Evolutionary conservation across 371 early-diverging fungal genomes (phyloP).

Genomic region (Rhizopus sp.): DNA sequence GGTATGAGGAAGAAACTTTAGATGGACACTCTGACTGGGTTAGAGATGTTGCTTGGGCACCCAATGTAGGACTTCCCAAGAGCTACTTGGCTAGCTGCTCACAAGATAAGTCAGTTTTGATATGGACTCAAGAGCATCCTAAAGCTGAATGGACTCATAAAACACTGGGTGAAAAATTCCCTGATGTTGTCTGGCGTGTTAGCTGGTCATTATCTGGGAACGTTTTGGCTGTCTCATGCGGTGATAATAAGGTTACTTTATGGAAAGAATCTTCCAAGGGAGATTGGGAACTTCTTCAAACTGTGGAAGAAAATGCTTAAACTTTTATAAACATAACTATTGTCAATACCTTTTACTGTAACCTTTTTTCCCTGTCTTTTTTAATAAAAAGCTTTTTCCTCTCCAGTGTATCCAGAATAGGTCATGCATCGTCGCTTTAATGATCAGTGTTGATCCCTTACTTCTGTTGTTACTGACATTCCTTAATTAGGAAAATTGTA

Average conservation of each 20-base stretch:
- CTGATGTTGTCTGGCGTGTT: slow-evolving; percentile 97
- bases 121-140: slow-evolving; percentile 90
- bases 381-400: not conserved
- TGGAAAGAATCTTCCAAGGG: slow-evolving; percentile 95
- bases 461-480: too few relatives aligned
- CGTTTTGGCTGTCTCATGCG: slow-evolving; percentile 93
- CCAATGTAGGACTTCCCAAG: slow-evolving; percentile 89
- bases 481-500: too few relatives aligned
- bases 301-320: slow-evolving; percentile 70
- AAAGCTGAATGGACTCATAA: slow-evolving; percentile 75
- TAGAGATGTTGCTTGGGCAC: slow-evolving; percentile 97
- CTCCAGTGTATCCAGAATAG: too few relatives aligned
- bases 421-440: too few relatives aligned
- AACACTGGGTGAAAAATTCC: slow-evolving; percentile 80
- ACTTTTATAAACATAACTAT: slow-evolving; percentile 4
- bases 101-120: slow-evolving; percentile 94
- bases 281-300: slow-evolving; percentile 85
- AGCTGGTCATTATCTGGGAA: slow-evolving; percentile 96
- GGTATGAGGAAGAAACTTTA: slow-evolving; percentile 80
- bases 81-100: slow-evolving; percentile 92
- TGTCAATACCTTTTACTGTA: slow-evolving; percentile 7
- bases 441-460: too few relatives aligned
- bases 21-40: slow-evolving; percentile 98
- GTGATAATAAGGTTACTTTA: slow-evolving; percentile 94
- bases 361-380: slow-evolving; percentile 5